Percentiles rank a stretch among this genome's conserved stretches.
phyloP scores from a whole-genome alignment of 208 protist genomes.

The Leishmania gerbilli region DNA sequence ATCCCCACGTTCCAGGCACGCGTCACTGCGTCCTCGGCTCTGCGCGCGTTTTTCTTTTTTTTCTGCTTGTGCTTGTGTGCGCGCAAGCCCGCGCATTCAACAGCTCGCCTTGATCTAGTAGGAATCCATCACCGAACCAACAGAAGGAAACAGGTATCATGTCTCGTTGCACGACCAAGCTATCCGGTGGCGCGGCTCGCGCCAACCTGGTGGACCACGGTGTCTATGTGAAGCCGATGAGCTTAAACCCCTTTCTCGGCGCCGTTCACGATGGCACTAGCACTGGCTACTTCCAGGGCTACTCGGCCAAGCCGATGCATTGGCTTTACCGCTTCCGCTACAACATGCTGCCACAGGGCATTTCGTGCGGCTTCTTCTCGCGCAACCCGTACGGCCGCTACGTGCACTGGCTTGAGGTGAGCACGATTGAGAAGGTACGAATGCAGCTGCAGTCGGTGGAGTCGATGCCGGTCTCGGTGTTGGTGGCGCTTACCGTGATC shows the following conservation, averaged over 20 bases:
- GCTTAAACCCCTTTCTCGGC: slow-evolving; percentile 72
- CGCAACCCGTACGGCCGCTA: slow-evolving; percentile 83
- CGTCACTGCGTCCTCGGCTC: neutral
- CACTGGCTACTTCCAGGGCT: slow-evolving; percentile 79
- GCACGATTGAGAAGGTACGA: slow-evolving; percentile 83
- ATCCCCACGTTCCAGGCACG: neutral
- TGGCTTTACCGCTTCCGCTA: slow-evolving; percentile 90
- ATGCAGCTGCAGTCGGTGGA: slow-evolving; percentile 61
- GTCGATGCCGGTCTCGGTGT: slow-evolving; percentile 55
- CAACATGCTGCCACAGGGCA: slow-evolving; percentile 71
- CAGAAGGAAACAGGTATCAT: slow-evolving; percentile 18
- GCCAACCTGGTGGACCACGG: slow-evolving; percentile 76
- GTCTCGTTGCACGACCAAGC: slow-evolving; percentile 56
- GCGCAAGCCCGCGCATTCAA: neutral
- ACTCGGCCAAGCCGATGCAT: slow-evolving; percentile 59
- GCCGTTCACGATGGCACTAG: slow-evolving; percentile 72
- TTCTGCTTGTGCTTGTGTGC: neutral
- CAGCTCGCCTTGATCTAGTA: neutral
- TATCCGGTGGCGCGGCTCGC: slow-evolving; percentile 62
- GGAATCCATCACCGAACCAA: neutral
- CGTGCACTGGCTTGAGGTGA: slow-evolving; percentile 90
- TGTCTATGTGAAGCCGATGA: slow-evolving; percentile 74
- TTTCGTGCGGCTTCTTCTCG: slow-evolving; percentile 74
- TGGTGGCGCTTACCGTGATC: slow-evolving; percentile 43
- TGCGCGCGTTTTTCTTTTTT: neutral